These are phyloP conservation scores for Dactylis glomerata DNA, from an alignment of 176 grass and related monocot genomes.

Conservation along the genomic window DNA sequence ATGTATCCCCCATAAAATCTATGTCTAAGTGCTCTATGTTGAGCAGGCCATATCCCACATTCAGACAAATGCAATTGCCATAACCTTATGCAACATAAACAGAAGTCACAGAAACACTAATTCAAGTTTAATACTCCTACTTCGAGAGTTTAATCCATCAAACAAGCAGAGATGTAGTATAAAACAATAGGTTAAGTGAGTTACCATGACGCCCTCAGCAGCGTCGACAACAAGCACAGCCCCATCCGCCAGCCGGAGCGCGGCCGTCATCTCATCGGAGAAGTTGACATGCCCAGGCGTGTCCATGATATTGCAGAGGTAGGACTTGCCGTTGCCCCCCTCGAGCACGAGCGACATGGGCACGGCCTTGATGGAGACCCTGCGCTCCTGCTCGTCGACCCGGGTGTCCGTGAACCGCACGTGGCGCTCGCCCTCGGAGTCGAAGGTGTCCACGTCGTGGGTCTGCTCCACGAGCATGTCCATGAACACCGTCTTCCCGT, in stretches of 20 bases:
- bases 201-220: conserved; percentile 96
- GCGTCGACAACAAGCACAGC: conserved; percentile 91
- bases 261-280: conserved; percentile 96
- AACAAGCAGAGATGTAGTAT: neutral
- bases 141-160: neutral
- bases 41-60: neutral
- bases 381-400: conserved; percentile 94
- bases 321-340: conserved; percentile 80
- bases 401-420: conserved; percentile 83
- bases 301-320: conserved; percentile 99
- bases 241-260: conserved; percentile 78
- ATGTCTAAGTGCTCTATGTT: neutral
- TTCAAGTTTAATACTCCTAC: neutral
- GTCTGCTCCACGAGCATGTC: conserved; percentile 99
- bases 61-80: neutral
- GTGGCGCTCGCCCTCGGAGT: conserved; percentile 75
- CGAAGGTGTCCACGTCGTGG: conserved; percentile 86
- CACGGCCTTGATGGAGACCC: conserved; percentile 95
- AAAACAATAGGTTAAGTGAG: neutral
- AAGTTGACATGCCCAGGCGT: conserved; percentile 95
- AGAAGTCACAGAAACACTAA: neutral
- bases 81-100: neutral
- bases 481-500: conserved; percentile 97
- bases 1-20: neutral
- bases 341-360: conserved; percentile 97